Percentiles rank a stretch among this genome's conserved stretches.
Evolutionary conservation across 2,329 filamentous ascomycete genomes (phyloP).

Genomic region (Gaeumannomyces sp.): DNA sequence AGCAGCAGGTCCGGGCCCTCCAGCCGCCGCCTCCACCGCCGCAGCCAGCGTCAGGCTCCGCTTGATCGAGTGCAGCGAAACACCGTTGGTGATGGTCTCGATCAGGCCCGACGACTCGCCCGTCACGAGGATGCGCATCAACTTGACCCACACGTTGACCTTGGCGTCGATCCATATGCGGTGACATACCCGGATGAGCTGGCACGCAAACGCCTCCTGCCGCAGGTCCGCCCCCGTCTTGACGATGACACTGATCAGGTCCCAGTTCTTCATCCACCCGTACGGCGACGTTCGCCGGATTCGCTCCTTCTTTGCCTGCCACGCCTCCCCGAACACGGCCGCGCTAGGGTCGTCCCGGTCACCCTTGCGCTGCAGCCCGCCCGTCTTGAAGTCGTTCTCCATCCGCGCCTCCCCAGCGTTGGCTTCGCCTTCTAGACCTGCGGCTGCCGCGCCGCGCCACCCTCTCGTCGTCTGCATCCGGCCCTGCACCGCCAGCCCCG

Average conservation of each 20-base stretch:
- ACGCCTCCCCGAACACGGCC: constrained; percentile 80
- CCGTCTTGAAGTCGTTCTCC: constrained; percentile 86
- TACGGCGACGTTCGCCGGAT: constrained; percentile 79
- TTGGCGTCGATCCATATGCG: constrained; percentile 73
- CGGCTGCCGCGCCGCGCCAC: constrained; percentile 39
- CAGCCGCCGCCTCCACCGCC: constrained; percentile 45
- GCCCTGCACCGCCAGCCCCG: constrained; percentile 24
- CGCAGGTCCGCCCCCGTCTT: constrained; percentile 79
- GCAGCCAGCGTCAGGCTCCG: constrained; percentile 71
- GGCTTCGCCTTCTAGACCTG: constrained; percentile 45
- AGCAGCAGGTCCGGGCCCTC: constrained; percentile 50
- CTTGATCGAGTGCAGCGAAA: constrained; percentile 81
- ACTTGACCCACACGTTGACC: constrained; percentile 79
- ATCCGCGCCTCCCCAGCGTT: constrained; percentile 74
- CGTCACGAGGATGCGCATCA: constrained; percentile 81
- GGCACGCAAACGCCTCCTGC: constrained; percentile 82
- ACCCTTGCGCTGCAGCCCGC: constrained; percentile 71
- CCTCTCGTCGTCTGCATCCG: constrained; percentile 48
- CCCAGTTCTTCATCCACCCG: constrained; percentile 87
- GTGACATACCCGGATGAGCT: constrained; percentile 74
- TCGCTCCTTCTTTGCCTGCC: constrained; percentile 77
- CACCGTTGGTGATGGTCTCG: constrained; percentile 82
- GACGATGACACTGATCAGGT: constrained; percentile 78
- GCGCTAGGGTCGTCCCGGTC: constrained; percentile 82
- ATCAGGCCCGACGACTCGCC: constrained; percentile 79